These are phyloP conservation scores for Parathielavia appendiculata DNA, from an alignment of 495 filamentous ascomycete genomes.

Conservation along the genomic window DNA sequence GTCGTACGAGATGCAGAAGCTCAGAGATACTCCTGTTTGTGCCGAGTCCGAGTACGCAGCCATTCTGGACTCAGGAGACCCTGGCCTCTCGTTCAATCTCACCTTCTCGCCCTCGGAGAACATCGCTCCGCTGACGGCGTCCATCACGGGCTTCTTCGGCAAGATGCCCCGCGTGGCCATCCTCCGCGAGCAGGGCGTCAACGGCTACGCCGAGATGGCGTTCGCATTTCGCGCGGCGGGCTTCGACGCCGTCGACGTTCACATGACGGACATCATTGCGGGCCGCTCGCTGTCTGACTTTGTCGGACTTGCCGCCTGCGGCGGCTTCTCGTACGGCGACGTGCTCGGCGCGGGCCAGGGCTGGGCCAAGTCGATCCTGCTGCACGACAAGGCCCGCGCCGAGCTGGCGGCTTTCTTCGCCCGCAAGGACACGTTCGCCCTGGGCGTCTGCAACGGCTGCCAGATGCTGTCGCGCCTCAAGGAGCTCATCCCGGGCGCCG, in stretches of 20 bases:
- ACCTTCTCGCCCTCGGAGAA: conserved; percentile 77
- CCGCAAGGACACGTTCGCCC: conserved; percentile 80
- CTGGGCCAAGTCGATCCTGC: conserved; percentile 91
- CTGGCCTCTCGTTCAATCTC: conserved; percentile 80
- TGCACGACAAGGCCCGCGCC: conserved; percentile 67
- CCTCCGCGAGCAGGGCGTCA: conserved; percentile 90
- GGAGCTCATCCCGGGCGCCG: conserved; percentile 78
- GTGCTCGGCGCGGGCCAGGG: conserved; percentile 91
- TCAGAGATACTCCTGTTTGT: conserved; percentile 82
- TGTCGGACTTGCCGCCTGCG: conserved; percentile 84
- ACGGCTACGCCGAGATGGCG: conserved; percentile 92
- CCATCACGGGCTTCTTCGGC: conserved; percentile 62
- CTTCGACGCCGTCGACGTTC: conserved; percentile 87
- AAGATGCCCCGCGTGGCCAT: conserved; percentile 85
- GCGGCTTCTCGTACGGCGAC: conserved; percentile 96
- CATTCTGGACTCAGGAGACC: conserved; percentile 70
- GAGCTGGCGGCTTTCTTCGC: conserved; percentile 85
- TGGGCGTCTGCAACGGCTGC: conserved; percentile 97
- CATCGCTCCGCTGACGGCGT: conserved; percentile 63
- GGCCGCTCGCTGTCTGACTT: conserved; percentile 74
- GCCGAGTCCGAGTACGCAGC: conserved; percentile 79
- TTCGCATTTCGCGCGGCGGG: conserved; percentile 91
- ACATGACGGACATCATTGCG: conserved; percentile 91
- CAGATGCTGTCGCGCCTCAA: conserved; percentile 87
- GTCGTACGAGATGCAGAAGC: conserved; percentile 84